Evolutionary conservation across 257 asterid species (phyloP).

Genomic region (Nicotiana benthamiana): DNA sequence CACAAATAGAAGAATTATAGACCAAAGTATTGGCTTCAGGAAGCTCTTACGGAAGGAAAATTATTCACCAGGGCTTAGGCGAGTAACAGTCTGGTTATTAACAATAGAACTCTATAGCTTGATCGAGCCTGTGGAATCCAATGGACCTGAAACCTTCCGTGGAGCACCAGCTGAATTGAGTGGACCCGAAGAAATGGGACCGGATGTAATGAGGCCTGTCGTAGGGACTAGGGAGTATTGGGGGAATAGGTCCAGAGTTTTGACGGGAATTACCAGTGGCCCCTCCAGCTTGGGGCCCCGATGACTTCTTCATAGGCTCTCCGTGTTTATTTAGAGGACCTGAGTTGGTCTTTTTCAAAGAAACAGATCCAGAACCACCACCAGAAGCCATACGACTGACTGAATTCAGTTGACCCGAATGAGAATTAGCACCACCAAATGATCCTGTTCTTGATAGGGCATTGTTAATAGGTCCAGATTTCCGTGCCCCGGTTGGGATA

Average conservation of each 20-base stretch:
- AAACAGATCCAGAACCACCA: slow-evolving; percentile 49
- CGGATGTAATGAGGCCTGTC: slow-evolving; percentile 87
- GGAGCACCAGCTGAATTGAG: slow-evolving; percentile 72
- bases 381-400: slow-evolving; percentile 46
- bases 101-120: slow-evolving; percentile 40
- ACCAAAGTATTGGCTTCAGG: slow-evolving; percentile 65
- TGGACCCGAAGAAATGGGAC: slow-evolving; percentile 74
- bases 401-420: slow-evolving; percentile 48
- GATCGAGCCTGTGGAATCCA: slow-evolving; percentile 54
- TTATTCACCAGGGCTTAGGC: slow-evolving; percentile 49
- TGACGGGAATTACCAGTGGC: slow-evolving; percentile 56
- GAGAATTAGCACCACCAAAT: slow-evolving; percentile 60
- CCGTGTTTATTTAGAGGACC: slow-evolving; percentile 86
- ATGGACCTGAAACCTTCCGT: slow-evolving; percentile 66
- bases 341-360: slow-evolving; percentile 71
- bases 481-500: slow-evolving; percentile 73
- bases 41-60: slow-evolving; percentile 61
- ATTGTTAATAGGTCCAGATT: slow-evolving; percentile 69
- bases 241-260: slow-evolving; percentile 73
- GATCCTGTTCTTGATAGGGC: slow-evolving; percentile 63
- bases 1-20: slow-evolving; percentile 59
- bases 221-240: slow-evolving; percentile 72
- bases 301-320: slow-evolving; percentile 71
- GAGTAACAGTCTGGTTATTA: slow-evolving; percentile 75
- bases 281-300: slow-evolving; percentile 86